phyloP scores from a whole-genome alignment of 345 rosid species.

The Raphanus raphanistrum region DNA sequence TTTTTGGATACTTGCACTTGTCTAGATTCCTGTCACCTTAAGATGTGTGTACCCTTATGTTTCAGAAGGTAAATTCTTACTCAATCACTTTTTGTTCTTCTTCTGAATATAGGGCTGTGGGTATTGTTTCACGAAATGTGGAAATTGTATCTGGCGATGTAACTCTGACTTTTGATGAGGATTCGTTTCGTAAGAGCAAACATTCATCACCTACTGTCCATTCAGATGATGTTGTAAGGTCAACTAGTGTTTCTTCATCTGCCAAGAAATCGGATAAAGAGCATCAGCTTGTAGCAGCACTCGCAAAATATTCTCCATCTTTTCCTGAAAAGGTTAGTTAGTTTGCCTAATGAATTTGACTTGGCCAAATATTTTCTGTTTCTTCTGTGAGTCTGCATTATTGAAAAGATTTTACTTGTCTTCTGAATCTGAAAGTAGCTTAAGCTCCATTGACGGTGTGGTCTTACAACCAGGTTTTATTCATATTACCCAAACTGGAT shows the following conservation, averaged over 20 bases:
- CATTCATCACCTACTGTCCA: conserved; percentile 45
- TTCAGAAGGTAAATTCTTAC: not conserved
- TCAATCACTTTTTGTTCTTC: not conserved
- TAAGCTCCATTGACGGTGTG: not conserved
- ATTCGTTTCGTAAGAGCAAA: conserved; percentile 60
- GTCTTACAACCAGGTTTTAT: conserved; percentile 55
- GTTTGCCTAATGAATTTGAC: conserved; percentile 33
- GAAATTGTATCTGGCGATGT: conserved; percentile 75
- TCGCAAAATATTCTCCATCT: conserved; percentile 59
- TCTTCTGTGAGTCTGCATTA: conserved; percentile 1
- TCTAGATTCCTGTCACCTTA: not conserved
- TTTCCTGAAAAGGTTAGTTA: conserved; percentile 88
- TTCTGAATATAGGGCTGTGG: conserved; percentile 67
- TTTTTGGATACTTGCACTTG: conserved; percentile 6
- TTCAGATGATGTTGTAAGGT: conserved; percentile 40
- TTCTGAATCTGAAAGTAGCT: not conserved
- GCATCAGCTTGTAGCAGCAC: conserved; percentile 48
- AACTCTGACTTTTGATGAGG: conserved; percentile 67
- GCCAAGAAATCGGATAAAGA: conserved; percentile 50
- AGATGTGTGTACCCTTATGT: conserved; percentile 10
- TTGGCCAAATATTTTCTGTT: not conserved
- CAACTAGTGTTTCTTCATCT: conserved; percentile 39
- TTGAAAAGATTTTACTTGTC: conserved; percentile 4
- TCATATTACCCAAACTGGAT: conserved; percentile 77
- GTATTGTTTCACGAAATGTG: conserved; percentile 65